Evolutionary conservation across 805 yeast species (phyloP).

Genomic region (Wickerhamomyces chambardii): DNA sequence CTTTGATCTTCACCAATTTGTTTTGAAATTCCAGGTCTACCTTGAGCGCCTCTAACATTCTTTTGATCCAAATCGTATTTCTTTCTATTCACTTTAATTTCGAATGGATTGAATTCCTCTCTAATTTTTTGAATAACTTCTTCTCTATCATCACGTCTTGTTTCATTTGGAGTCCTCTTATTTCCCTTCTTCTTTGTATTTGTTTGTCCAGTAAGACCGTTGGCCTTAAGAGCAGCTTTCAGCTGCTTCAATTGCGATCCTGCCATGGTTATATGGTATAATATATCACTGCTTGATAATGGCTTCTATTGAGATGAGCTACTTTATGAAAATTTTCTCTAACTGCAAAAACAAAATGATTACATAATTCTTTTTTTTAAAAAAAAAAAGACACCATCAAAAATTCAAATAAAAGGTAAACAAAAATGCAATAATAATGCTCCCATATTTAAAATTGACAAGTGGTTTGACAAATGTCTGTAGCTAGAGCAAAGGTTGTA

Average conservation of each 20-base stretch:
- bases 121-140: constrained; percentile 53
- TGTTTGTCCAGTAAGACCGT: constrained; percentile 84
- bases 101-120: constrained; percentile 86
- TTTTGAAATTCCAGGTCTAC: constrained; percentile 62
- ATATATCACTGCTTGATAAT: neutral
- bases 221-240: constrained; percentile 65
- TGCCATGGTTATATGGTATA: constrained; percentile 37
- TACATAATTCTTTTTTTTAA: too few species aligned
- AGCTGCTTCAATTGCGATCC: constrained; percentile 84
- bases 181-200: constrained; percentile 46
- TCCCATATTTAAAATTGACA: too few species aligned
- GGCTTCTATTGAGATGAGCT: neutral
- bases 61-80: constrained; percentile 46
- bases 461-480: too few species aligned
- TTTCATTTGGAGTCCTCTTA: constrained; percentile 50
- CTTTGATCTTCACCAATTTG: constrained; percentile 63
- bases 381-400: too few species aligned
- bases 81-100: constrained; percentile 57
- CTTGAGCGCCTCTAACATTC: constrained; percentile 39
- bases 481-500: constrained; percentile 17
- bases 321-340: too few species aligned
- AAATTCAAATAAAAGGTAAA: too few species aligned
- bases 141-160: constrained; percentile 61
- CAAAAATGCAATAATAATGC: too few species aligned
- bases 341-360: too few species aligned